phyloP scores from a whole-genome alignment of 2,329 filamentous ascomycete genomes.

The Periconia macrospinosa region DNA sequence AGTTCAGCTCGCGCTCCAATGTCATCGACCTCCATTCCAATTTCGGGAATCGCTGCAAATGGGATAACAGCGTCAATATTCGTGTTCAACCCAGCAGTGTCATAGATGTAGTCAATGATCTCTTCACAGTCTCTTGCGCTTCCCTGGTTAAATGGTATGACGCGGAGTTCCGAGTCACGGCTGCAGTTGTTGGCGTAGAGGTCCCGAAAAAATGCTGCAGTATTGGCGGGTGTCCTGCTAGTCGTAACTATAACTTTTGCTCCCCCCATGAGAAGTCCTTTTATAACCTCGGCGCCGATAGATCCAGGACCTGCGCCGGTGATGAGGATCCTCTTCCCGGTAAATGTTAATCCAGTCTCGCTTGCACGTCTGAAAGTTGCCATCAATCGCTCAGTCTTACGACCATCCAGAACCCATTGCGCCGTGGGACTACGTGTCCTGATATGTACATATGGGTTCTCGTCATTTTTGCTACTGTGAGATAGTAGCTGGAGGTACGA shows the following conservation, averaged over 20 bases:
- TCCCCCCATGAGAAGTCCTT: slow-evolving; percentile 37
- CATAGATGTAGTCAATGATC: no score
- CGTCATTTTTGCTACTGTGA: no score
- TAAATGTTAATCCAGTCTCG: no score
- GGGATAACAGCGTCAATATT: slow-evolving; percentile 54
- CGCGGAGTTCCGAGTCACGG: slow-evolving; percentile 36
- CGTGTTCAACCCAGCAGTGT: slow-evolving; percentile 69
- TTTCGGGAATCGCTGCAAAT: slow-evolving; percentile 53
- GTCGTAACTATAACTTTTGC: slow-evolving; percentile 47
- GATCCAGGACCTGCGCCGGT: slow-evolving; percentile 41
- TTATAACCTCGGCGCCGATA: slow-evolving; percentile 36
- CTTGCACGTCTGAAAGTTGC: no score
- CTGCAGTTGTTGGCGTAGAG: slow-evolving; percentile 39
- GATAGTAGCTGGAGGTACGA: no score
- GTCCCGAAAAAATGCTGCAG: slow-evolving; percentile 54
- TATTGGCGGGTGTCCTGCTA: slow-evolving; percentile 32
- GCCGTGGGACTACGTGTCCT: no score
- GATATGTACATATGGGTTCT: no score
- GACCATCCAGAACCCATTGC: no score
- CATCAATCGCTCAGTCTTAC: no score
- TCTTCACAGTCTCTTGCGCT: slow-evolving; percentile 21
- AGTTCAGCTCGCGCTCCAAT: slow-evolving; percentile 62
- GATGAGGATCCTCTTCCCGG: slow-evolving; percentile 17
- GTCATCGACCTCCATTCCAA: slow-evolving; percentile 64
- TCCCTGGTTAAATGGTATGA: slow-evolving; percentile 47